phyloP scores from a whole-genome alignment of 192 early-diverging fungal species.

The Coemansia sp. region DNA sequence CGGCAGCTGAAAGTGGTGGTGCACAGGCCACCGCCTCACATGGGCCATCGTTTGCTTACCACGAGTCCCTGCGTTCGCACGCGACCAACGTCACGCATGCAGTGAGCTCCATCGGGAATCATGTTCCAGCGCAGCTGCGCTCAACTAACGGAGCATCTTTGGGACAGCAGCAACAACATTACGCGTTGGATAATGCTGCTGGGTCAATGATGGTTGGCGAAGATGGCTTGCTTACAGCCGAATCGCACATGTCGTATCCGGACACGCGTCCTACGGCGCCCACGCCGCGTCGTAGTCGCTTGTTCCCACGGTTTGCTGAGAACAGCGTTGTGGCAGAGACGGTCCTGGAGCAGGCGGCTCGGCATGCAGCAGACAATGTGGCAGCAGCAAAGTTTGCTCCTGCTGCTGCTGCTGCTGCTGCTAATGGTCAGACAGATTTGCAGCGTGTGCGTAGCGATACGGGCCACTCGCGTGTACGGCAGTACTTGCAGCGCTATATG shows the following conservation, averaged over 20 bases:
- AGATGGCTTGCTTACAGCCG: not conserved
- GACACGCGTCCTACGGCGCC: conserved; percentile 27
- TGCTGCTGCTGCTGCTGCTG: no score
- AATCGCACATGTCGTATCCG: conserved; percentile 3
- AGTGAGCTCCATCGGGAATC: not conserved
- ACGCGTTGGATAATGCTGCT: no score
- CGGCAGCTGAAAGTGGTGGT: not conserved
- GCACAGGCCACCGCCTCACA: no score
- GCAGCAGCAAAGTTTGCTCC: no score
- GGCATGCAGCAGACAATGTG: no score
- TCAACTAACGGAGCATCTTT: not conserved
- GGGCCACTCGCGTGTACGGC: conserved; percentile 10
- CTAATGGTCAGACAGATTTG: conserved; percentile 7
- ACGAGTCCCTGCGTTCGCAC: not conserved
- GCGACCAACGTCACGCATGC: not conserved
- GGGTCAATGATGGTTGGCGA: not conserved
- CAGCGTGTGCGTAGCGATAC: conserved; percentile 4
- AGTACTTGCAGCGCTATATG: conserved; percentile 11
- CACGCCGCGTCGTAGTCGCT: conserved; percentile 25
- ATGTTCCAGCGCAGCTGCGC: not conserved
- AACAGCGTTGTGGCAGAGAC: no score
- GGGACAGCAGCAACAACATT: no score
- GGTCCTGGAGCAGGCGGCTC: no score
- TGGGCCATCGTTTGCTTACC: not conserved
- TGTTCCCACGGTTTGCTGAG: conserved; percentile 6